Base-by-base conservation (phyloP, 306 rosid genomes). In the Begonia masoniana region DNA sequence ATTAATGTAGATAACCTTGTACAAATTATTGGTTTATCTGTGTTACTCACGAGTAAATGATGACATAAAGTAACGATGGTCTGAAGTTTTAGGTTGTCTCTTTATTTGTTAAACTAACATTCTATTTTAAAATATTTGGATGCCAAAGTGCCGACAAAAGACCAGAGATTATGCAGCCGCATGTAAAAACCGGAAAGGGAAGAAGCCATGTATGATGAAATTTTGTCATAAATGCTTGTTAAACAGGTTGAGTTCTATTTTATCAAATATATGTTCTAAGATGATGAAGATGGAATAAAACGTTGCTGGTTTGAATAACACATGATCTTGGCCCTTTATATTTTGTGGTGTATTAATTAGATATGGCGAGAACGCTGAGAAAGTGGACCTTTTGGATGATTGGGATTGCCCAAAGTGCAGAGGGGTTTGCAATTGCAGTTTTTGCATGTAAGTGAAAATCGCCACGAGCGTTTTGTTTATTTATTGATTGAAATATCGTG, bases 381-480 rank as follows among this genome's bases (percentile, higher is more conserved):
- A 68, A 49, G 84, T 75, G 15, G 65, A 52, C 3, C 49, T 12
- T 21, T 19, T 65, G 67, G 60, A 15, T 14, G 67, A 73, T 11
- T 91, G 96, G 99, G 36, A 4, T 2, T 91, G 99, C 59, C 96
- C 99, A 9, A 91, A 36, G 61, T 91, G 99, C 62, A 64, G 74
- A 69, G 82, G 75, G 58, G 49, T 65, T 13, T 91, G 99, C 74
- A 86, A 83, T 52, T 86, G 96, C 51, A 91, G 96, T 59, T 10
- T 24, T 50, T 91, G 99, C 86, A 69, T 56, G 99, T 77, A 67
- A 69, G 82, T 49, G 55, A 50, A 52, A 9, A 15, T 13, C 42
- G 31, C 24, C 47, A n/a, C 17, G 4, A 14, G 47, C 39, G 21
- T 11, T 36, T n/a, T 48, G 6, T 35, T 49, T 3, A n/a, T 51